phyloP scores from a whole-genome alignment of 2,329 filamentous ascomycete genomes.

The Colletotrichum lindemuthianum region DNA sequence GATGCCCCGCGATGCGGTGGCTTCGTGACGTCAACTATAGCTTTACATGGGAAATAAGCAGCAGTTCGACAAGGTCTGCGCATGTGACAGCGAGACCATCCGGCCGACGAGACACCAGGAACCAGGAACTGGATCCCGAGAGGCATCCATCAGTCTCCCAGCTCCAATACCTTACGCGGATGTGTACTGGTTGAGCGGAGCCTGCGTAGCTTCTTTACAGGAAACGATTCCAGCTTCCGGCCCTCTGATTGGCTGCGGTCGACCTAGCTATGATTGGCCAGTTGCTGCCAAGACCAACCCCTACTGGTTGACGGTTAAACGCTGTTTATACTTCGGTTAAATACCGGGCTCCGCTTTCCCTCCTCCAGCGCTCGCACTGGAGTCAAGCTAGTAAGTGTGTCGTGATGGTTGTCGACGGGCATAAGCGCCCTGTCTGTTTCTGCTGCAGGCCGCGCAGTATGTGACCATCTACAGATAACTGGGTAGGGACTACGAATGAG shows the following conservation, averaged over 20 bases:
- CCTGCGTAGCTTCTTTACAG: no score
- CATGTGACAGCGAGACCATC: slow-evolving; percentile 27
- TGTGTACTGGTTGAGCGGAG: no score
- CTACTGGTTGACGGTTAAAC: no score
- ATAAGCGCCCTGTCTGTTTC: slow-evolving; percentile 10
- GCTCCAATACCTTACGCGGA: slow-evolving; percentile 1
- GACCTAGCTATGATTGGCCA: no score
- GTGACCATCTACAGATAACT: no score
- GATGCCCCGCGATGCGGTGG: slow-evolving; percentile 11
- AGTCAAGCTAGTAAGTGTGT: neutral
- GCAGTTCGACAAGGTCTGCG: slow-evolving; percentile 4
- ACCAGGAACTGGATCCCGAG: slow-evolving; percentile 32
- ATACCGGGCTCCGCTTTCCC: no score
- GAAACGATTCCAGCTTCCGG: no score
- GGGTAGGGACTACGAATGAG: no score
- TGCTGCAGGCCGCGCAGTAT: slow-evolving; percentile 3
- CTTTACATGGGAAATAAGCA: slow-evolving; percentile 33
- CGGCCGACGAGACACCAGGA: slow-evolving; percentile 21
- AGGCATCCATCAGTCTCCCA: slow-evolving; percentile 23
- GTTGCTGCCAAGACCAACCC: no score
- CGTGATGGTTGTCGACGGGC: slow-evolving; percentile 11
- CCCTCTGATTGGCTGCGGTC: no score
- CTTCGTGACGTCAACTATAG: slow-evolving; percentile 21
- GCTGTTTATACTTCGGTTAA: no score
- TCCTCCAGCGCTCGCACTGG: no score